Percentiles rank a stretch among this genome's conserved stretches.
Conservation (phyloP, 208 protist species). For the Trypanosoma theileri region DNA sequence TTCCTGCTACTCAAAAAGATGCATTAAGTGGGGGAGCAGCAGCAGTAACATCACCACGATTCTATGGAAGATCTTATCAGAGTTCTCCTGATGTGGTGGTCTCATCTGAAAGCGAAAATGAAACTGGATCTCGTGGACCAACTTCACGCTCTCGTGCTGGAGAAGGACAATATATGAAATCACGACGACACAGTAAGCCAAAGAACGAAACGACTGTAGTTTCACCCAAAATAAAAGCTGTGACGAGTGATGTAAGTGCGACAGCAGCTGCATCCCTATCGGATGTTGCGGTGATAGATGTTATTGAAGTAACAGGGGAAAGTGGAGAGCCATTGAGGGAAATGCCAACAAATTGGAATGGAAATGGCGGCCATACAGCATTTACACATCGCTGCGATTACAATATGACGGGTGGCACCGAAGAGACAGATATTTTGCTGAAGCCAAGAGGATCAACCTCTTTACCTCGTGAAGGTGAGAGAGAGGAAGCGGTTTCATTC, state of each 20-base stretch:
- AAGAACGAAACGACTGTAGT: too few relatives aligned
- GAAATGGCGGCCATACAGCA: not conserved
- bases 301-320: constrained; percentile 1
- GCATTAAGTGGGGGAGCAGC: not conserved
- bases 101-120: constrained; percentile 14
- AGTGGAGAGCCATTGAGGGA: not conserved
- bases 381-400: not conserved
- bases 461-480: not conserved
- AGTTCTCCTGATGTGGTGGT: constrained; percentile 15
- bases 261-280: constrained; percentile 1
- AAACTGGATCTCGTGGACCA: not conserved
- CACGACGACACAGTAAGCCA: too few relatives aligned
- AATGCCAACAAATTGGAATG: not conserved
- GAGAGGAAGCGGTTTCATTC: not conserved
- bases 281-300: constrained; percentile 10
- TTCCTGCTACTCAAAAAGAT: not conserved
- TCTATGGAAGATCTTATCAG: not conserved
- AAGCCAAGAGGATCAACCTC: not conserved
- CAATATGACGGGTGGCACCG: not conserved
- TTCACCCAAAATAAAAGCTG: too few relatives aligned
- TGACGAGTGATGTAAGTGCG: too few relatives aligned
- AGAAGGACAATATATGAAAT: too few relatives aligned
- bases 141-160: not conserved
- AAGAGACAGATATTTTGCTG: not conserved
- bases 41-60: not conserved